Evolutionary conservation across 805 yeast species (phyloP), one percentile per base, ranked within the genome.

Genomic region (Yamadazyma ubonensis): DNA sequence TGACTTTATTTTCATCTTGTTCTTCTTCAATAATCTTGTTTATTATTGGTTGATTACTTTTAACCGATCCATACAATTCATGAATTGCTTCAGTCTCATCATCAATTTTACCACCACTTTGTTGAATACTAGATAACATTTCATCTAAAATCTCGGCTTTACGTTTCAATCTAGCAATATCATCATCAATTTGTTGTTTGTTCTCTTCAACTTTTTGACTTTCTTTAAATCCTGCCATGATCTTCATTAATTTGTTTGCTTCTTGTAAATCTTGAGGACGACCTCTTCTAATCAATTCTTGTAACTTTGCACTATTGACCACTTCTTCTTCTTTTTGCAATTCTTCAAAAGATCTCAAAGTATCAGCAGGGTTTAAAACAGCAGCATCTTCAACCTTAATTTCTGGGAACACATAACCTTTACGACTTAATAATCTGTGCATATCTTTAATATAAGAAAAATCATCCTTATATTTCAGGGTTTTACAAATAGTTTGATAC

Each of bases 201-300:
- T 88, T 85, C 52, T 82, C 86, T 39, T 79, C 78, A 14, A 75
- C 68, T 33, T 47, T 47, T 45, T 81, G 78, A 58, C 89, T 96
- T 54, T 86, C 88, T 60, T 86, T 86, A 70, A 88, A 93, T 5
- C 99, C 99, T 4, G 98, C 96, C 96, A 93, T 89, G 51, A 93
- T 80, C 60, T 91, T 89, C 99, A 93, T 93, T 61, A 93, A 75
- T 52, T 86, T 87, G 63, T 93, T 93, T 31, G 99, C 99, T 63
- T 93, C 99, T 53, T 83, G 86, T 56, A 93, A 76, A 65, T 93
- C 99, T 48, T 83, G 86, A 5, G 99, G 98, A 60, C 86, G 84
- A 29, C 98, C 99, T 53, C 97, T 77, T 65, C 98, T 81, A 46
- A 93, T 86, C 46, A 93, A 74, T 62, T 93, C 99, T 65, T 93